Evolutionary conservation across 2,329 filamentous ascomycete species (phyloP).

Genomic region (Aspergillus novofumigatus): DNA sequence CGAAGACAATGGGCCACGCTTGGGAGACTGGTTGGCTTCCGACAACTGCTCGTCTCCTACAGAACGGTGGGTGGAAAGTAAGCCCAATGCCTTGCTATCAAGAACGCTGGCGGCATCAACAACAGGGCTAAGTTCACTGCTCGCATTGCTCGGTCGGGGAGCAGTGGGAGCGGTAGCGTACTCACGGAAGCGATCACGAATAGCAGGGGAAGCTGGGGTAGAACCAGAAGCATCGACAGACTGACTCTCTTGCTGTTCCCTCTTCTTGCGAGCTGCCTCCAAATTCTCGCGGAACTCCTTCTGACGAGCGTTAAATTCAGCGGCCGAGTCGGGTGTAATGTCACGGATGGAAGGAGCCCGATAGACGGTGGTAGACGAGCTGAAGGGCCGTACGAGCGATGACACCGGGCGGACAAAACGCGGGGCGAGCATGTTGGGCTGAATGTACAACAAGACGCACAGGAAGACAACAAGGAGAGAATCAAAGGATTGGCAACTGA

Average conservation of each 20-base stretch:
- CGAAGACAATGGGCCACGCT: constrained; percentile 71
- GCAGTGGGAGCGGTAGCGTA: constrained; percentile 40
- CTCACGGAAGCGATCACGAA: constrained; percentile 34
- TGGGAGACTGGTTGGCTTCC: constrained; percentile 57
- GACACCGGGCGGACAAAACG: constrained; percentile 48
- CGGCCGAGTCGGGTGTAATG: constrained; percentile 67
- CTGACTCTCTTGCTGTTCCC: constrained; percentile 81
- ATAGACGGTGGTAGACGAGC: constrained; percentile 48
- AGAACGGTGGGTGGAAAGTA: constrained; percentile 52
- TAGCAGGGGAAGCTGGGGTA: constrained; percentile 35
- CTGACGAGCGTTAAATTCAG: constrained; percentile 77
- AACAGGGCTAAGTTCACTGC: constrained; percentile 27
- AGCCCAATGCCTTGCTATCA: constrained; percentile 52
- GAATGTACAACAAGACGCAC: constrained; percentile 3
- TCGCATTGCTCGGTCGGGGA: constrained; percentile 45
- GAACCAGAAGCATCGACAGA: constrained; percentile 49
- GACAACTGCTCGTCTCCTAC: constrained; percentile 56
- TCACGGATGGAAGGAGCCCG: constrained; percentile 78
- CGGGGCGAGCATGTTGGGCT: constrained; percentile 38
- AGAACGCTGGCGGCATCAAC: constrained; percentile 39
- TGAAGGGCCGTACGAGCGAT: constrained; percentile 55
- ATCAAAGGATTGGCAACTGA: constrained; percentile 1
- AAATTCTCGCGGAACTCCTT: constrained; percentile 81
- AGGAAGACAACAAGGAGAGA: neutral
- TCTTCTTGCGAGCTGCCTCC: constrained; percentile 68